phyloP scores from a whole-genome alignment of 2,329 filamentous ascomycete species.

The Onygenales sp. region DNA sequence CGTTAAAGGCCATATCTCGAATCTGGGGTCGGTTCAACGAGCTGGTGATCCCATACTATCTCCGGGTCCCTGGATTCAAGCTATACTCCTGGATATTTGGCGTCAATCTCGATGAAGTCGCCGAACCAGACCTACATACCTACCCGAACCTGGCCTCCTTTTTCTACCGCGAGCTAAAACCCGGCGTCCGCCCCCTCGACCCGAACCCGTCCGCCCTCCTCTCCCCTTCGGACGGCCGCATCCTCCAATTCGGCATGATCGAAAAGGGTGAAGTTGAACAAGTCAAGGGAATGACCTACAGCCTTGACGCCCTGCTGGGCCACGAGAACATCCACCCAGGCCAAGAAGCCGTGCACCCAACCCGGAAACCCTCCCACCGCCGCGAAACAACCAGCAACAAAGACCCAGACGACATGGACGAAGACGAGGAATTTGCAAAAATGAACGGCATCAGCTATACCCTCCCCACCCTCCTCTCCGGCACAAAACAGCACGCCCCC shows the following conservation, averaged over 20 bases:
- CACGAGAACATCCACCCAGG: slow-evolving; percentile 41
- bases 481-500: slow-evolving; percentile 39
- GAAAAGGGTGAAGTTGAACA: slow-evolving; percentile 93
- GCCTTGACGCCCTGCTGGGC: slow-evolving; percentile 82
- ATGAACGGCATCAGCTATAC: slow-evolving; percentile 96
- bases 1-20: slow-evolving; percentile 80
- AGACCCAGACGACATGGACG: slow-evolving; percentile 57
- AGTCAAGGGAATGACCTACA: slow-evolving; percentile 98
- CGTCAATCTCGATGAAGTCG: slow-evolving; percentile 80
- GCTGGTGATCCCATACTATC: slow-evolving; percentile 73
- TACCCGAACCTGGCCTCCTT: slow-evolving; percentile 93
- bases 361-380: slow-evolving; percentile 24
- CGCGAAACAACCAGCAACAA: slow-evolving; percentile 23
- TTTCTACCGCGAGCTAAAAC: slow-evolving; percentile 92
- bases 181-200: slow-evolving; percentile 76
- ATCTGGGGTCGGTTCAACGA: slow-evolving; percentile 91
- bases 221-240: slow-evolving; percentile 79
- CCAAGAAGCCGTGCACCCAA: slow-evolving; percentile 24
- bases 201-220: slow-evolving; percentile 69
- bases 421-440: slow-evolving; percentile 84
- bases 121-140: slow-evolving; percentile 75
- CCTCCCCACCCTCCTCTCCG: slow-evolving; percentile 76
- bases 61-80: slow-evolving; percentile 82
- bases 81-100: slow-evolving; percentile 86
- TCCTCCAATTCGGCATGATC: slow-evolving; percentile 87